These are phyloP conservation scores for Umbilicaria muhlenbergii DNA, from an alignment of 495 filamentous ascomycete species.

Conservation along the genomic window DNA sequence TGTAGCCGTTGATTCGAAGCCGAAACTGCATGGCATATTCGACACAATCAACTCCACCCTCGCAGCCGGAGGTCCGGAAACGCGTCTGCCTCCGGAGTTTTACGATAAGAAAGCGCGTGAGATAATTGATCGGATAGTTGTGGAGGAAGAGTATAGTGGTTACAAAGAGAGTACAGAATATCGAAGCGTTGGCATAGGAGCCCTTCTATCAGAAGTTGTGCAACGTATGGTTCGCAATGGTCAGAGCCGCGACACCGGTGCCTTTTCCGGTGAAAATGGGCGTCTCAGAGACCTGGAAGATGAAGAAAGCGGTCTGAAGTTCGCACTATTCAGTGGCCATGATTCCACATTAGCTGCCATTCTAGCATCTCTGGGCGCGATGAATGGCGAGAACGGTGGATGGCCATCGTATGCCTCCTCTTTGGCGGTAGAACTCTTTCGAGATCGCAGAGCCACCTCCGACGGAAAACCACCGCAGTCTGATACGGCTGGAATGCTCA, in stretches of 20 bases:
- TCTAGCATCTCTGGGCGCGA: background rate
- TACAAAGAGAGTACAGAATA: slow-evolving; percentile 1
- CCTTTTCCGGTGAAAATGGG: background rate
- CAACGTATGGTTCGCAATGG: background rate
- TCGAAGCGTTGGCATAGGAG: slow-evolving; percentile 1
- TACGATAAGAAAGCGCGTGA: background rate
- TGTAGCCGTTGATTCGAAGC: background rate
- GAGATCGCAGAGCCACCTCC: too few relatives aligned
- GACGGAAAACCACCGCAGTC: too few relatives aligned
- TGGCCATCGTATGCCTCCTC: slow-evolving; percentile 2
- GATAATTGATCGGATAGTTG: background rate
- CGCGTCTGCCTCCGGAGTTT: background rate
- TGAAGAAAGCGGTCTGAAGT: background rate
- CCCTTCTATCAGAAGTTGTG: background rate
- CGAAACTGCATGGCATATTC: background rate
- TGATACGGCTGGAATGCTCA: too few relatives aligned
- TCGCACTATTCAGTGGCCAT: background rate
- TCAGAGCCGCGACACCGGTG: background rate
- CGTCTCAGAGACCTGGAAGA: too few relatives aligned
- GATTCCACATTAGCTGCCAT: background rate
- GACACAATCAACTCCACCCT: slow-evolving; percentile 1
- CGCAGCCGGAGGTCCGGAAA: background rate
- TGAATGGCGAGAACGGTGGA: background rate
- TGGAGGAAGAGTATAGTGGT: background rate
- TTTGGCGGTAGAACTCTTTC: background rate